Base-by-base conservation (phyloP, 179 eudicot species). In the Vitellaria paradoxa region DNA sequence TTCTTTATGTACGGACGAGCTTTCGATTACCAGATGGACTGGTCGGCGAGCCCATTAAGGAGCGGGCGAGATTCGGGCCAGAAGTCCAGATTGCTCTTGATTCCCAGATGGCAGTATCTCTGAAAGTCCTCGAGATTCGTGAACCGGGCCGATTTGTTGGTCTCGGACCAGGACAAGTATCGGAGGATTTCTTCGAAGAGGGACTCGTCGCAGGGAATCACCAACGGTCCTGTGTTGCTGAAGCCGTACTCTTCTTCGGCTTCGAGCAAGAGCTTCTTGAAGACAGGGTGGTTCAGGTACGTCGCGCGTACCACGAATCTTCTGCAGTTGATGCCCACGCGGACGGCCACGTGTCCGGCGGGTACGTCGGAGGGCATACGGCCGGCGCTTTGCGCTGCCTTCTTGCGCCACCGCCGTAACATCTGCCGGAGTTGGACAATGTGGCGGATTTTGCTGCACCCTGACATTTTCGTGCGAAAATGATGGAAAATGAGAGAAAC, bases 201-300 rank as follows among this genome's bases (percentile, higher is more conserved):
- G 0, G 70, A 72, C 83, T 92, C 98, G 30, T 92, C 97, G 67
- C 97, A 92, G 1, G 98, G 98, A 55, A 92, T 92, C 13, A 80
- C 80, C 1, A 94, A 61, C 2, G 97, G 97, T 5, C 98, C 98
- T 0, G 84, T 40, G 78, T 86, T 84, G 9, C 68, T 46, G 72
- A 89, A 94, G 50, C 97, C 98, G 72, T 83, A 92, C 68, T 91
- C 97, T 65, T 92, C 98, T 75, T 92, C 96, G 26, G 97, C 93
- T 47, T 84, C 88, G 7, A 78, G 80, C 79, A 94, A 52, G 0
- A 94, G 83, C 55, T 86, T 86, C 81, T 78, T 82, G 76, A 94
- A 91, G 2, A 92, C 77, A 3, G 97, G 97, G 64, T 92, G 98
- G 92, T 94, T 94, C 52, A 94, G 73, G 80, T 84, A 79, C 13